Evolutionary conservation across 2,329 filamentous ascomycete genomes (phyloP).

Genomic region (Phyllosticta citriasiana): DNA sequence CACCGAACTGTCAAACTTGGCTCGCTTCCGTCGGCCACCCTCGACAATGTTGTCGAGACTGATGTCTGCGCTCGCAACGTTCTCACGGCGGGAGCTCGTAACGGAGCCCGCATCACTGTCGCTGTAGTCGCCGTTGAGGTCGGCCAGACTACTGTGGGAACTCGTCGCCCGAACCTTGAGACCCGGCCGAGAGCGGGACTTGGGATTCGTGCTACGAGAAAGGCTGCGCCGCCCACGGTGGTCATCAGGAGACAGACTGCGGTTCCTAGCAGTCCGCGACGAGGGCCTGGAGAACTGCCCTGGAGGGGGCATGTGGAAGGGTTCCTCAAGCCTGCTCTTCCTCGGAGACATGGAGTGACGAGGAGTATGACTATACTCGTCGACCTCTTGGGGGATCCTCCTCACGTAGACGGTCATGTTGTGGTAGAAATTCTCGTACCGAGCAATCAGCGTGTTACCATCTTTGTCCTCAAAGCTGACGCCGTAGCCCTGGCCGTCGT

Average conservation of each 20-base stretch:
- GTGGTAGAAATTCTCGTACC: constrained; percentile 89
- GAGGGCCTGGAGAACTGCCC: constrained; percentile 56
- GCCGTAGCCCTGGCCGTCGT: constrained; percentile 54
- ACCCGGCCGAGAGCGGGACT: constrained; percentile 50
- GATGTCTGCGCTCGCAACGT: constrained; percentile 89
- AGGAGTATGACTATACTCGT: constrained; percentile 37
- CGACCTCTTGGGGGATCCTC: constrained; percentile 51
- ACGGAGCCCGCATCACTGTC: constrained; percentile 77
- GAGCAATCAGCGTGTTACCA: constrained; percentile 83
- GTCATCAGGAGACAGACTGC: constrained; percentile 65
- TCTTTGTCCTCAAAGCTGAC: constrained; percentile 91
- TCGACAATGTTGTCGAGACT: constrained; percentile 98
- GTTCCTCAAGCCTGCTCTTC: constrained; percentile 51
- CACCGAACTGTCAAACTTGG: constrained; percentile 95
- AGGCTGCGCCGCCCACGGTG: constrained; percentile 65
- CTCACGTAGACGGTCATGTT: constrained; percentile 92
- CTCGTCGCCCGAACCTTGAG: constrained; percentile 59
- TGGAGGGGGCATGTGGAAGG: constrained; percentile 54
- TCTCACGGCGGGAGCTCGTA: constrained; percentile 64
- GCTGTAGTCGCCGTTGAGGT: constrained; percentile 67
- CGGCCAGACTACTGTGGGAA: constrained; percentile 48
- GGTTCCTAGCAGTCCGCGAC: constrained; percentile 62
- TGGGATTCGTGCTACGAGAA: constrained; percentile 56
- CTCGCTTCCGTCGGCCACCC: constrained; percentile 86
- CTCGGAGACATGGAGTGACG: constrained; percentile 41